Base-by-base conservation (phyloP, 176 grass and related monocot genomes). In the Alloteropsis semialata region DNA sequence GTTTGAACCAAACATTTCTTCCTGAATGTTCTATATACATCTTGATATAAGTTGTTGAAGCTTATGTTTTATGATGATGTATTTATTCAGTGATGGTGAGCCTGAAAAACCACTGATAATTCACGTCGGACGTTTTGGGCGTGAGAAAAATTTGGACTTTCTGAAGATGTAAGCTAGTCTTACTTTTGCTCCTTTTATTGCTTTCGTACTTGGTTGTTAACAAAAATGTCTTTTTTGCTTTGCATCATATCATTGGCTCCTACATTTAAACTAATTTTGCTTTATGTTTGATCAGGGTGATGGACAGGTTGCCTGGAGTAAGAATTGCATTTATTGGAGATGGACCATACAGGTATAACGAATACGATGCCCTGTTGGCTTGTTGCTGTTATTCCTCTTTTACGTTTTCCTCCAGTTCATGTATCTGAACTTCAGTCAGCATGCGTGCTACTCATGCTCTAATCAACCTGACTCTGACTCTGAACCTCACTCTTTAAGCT, bases 301-400 rank as follows among this genome's bases (percentile, higher is more conserved):
- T 98, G 96, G 96, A 98, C 56, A 85, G 85, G 63, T 69, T 98
- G 80, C 85, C 96, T 3, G 92, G 91, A 80, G 93, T 83, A 84
- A 90, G 91, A 87, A 96, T 98, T 78, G 96, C 96, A 49, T 96
- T 95, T 59, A 77, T 98, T 3, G 96, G 96, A 74, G 93, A 98
- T 91, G 93, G 96, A 54, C 96, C 96, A 46, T 96, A 93, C 44
- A 92, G 90, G 95, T 94, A 87, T 37, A 1, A 19, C 28, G 10
- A 48, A 50, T 75, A 19, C 0, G 1, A 51, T 2, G 13, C 17
- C n/a, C n/a, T n/a, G n/a, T n/a, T n/a, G n/a, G n/a, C 11, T 58
- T 65, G 6, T 81, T 56, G 16, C 1, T 42, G 28, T 55, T 14
- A 29, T 65, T 41, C 73, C 57, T 1, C 39, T 76, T 12, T 21